phyloP scores from a whole-genome alignment of 83 land plant species.

The Thuja plicata region DNA sequence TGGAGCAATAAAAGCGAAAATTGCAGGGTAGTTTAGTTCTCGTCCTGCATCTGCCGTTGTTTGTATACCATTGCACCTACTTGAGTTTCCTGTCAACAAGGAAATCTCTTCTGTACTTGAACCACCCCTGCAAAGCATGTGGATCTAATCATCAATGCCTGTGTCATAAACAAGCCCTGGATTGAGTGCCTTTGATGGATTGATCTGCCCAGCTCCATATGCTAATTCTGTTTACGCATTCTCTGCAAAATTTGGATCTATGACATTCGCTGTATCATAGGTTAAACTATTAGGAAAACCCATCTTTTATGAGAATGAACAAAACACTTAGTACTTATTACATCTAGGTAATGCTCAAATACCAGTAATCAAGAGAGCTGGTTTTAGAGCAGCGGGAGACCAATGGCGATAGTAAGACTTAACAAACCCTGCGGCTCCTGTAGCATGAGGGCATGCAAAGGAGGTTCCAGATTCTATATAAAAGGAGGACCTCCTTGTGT shows the following conservation, averaged over 20 bases:
- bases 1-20: slow-evolving; percentile 21
- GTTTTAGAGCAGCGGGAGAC: slow-evolving; percentile 16
- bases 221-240: slow-evolving; percentile 29
- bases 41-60: neutral
- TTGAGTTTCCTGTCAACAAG: neutral
- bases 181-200: slow-evolving; percentile 40
- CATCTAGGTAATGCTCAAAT: too few species aligned
- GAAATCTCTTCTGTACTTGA: too few species aligned
- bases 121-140: slow-evolving; percentile 42
- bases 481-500: neutral
- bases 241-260: slow-evolving; percentile 12
- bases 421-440: slow-evolving; percentile 18
- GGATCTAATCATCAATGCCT: slow-evolving; percentile 35
- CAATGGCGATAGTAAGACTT: slow-evolving; percentile 13
- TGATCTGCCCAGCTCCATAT: slow-evolving; percentile 66
- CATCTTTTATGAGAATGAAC: too few species aligned
- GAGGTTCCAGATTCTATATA: slow-evolving; percentile 24
- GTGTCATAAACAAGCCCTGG: slow-evolving; percentile 78
- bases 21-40: slow-evolving; percentile 72
- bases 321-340: too few species aligned
- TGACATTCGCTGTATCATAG: slow-evolving; percentile 6
- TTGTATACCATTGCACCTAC: neutral
- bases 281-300: too few species aligned
- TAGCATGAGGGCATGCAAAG: slow-evolving; percentile 19
- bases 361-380: slow-evolving; percentile 23